A percentile compares a stretch with the other conserved stretches of the same genome.
Evolutionary conservation across 2,329 filamentous ascomycete genomes (phyloP).

Genomic region (Aspergillus bombycis): DNA sequence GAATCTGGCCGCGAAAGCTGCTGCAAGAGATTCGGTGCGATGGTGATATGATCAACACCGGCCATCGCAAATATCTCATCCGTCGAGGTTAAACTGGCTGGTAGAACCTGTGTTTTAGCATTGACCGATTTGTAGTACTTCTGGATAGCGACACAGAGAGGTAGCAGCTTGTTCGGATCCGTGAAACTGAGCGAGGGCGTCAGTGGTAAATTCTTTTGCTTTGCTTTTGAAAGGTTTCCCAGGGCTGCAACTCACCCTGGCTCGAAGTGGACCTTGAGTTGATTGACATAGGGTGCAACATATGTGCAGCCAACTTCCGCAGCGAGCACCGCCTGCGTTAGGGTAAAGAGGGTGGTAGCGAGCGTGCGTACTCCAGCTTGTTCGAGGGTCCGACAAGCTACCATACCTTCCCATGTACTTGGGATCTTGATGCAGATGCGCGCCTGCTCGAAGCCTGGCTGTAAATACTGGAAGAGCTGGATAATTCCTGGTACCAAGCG

Average conservation of each 20-base stretch:
- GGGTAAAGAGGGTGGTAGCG: conserved; percentile 65
- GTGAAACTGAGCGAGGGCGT: conserved; percentile 22
- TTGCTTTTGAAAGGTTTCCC: background rate
- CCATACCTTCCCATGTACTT: conserved; percentile 65
- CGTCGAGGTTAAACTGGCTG: conserved; percentile 60
- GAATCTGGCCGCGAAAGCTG: conserved; percentile 48
- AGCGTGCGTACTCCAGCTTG: conserved; percentile 59
- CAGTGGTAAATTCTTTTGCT: background rate
- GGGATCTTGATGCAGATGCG: conserved; percentile 67
- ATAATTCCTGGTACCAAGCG: conserved; percentile 50
- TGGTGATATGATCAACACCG: conserved; percentile 62
- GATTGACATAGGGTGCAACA: conserved; percentile 67
- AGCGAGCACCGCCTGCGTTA: conserved; percentile 63
- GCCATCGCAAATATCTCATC: conserved; percentile 63
- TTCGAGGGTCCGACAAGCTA: conserved; percentile 61
- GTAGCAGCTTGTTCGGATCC: conserved; percentile 42
- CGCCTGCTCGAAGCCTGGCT: conserved; percentile 48
- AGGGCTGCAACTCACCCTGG: conserved; percentile 23
- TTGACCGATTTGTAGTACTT: conserved; percentile 52
- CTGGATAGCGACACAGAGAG: conserved; percentile 57
- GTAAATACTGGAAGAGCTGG: conserved; percentile 50
- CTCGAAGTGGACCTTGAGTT: conserved; percentile 65
- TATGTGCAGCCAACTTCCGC: conserved; percentile 62
- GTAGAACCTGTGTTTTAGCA: conserved; percentile 55
- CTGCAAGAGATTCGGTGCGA: conserved; percentile 57